These are phyloP conservation scores for Lasiodiplodia hormozganensis DNA, from an alignment of 2,329 filamentous ascomycete species.

Conservation along the genomic window DNA sequence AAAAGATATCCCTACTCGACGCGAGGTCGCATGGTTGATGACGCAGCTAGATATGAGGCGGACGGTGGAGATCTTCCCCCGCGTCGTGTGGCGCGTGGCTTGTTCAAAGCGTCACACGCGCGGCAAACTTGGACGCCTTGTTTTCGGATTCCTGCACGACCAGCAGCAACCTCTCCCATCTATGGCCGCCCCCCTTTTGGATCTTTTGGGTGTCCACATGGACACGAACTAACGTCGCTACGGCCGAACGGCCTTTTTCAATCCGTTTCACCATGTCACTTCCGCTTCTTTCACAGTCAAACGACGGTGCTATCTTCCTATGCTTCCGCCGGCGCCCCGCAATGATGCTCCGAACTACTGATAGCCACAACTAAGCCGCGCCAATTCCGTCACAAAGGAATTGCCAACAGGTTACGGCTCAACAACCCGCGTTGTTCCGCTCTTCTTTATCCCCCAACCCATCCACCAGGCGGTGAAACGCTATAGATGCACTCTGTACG, in stretches of 20 bases:
- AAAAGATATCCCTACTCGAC: background rate
- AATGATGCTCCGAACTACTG: background rate
- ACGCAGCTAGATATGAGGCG: background rate
- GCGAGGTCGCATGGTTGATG: background rate
- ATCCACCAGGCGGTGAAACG: background rate
- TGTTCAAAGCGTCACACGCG: conserved; percentile 15
- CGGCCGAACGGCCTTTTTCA: background rate
- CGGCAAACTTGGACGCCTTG: background rate
- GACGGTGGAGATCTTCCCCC: conserved; percentile 9
- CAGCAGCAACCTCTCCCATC: background rate
- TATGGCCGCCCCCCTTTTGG: background rate
- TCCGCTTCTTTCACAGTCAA: background rate
- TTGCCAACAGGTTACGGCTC: background rate
- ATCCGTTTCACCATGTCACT: background rate
- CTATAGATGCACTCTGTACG: background rate
- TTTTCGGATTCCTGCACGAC: background rate
- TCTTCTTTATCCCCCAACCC: background rate
- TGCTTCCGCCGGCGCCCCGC: background rate
- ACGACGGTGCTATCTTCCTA: background rate
- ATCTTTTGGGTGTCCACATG: background rate
- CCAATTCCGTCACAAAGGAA: background rate
- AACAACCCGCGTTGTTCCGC: background rate
- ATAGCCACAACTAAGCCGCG: background rate
- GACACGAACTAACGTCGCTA: background rate
- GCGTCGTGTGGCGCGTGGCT: conserved; percentile 19